phyloP scores from a whole-genome alignment of 768 basidiomycete genomes.

The Naganishia vishniacii region DNA sequence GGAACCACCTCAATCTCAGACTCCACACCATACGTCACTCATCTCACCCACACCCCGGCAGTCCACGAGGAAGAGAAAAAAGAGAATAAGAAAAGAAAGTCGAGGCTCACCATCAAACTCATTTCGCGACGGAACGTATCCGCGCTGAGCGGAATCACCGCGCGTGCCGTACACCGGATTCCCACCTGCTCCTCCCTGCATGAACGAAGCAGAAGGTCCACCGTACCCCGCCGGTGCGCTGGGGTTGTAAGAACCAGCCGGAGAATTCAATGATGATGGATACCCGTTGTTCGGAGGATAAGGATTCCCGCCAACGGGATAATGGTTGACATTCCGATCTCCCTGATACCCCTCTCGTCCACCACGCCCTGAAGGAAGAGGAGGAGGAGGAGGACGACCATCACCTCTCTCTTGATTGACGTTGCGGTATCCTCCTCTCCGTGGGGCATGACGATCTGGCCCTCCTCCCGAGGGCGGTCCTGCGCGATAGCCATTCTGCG shows the following conservation, averaged over 20 bases:
- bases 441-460: not conserved
- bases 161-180: not conserved
- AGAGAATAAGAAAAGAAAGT: not conserved
- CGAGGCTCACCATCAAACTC: not conserved
- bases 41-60: not conserved
- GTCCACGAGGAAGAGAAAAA: not conserved
- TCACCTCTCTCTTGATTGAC: not conserved
- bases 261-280: too few relatives aligned
- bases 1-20: too few relatives aligned
- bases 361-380: not conserved
- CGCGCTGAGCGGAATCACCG: not conserved
- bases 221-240: too few relatives aligned
- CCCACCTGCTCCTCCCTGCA: not conserved
- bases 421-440: constrained; percentile 10
- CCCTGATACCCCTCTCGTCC: too few relatives aligned
- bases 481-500: not conserved
- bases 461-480: not conserved
- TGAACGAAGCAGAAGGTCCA: too few relatives aligned
- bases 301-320: too few relatives aligned
- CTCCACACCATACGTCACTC: not conserved
- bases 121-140: not conserved
- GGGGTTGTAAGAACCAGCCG: too few relatives aligned
- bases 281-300: too few relatives aligned
- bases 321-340: too few relatives aligned
- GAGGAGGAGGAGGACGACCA: too few relatives aligned